phyloP scores from a whole-genome alignment of 2,329 filamentous ascomycete species.

The Monosporascus ibericus region DNA sequence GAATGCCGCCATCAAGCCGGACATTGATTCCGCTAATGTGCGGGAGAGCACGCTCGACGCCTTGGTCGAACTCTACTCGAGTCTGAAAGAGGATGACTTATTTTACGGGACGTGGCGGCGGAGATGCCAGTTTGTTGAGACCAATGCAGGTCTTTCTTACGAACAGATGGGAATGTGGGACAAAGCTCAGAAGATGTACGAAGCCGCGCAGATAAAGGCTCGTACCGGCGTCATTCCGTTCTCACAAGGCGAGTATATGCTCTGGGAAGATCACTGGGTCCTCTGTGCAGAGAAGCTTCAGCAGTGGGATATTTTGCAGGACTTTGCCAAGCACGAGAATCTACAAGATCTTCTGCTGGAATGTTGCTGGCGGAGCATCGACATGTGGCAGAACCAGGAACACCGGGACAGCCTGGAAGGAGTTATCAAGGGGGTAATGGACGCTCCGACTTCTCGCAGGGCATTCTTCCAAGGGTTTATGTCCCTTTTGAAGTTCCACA shows the following conservation, averaged over 20 bases:
- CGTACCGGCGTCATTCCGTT: conserved; percentile 94
- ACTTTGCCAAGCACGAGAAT: conserved; percentile 98
- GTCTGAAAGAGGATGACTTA: conserved; percentile 88
- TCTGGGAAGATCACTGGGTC: conserved; percentile 99
- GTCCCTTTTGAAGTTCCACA: conserved; percentile 88
- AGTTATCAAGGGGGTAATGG: conserved; percentile 94
- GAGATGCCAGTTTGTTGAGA: conserved; percentile 93
- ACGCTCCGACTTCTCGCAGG: conserved; percentile 87
- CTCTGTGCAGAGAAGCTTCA: conserved; percentile 96
- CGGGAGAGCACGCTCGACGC: conserved; percentile 95
- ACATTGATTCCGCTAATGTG: conserved; percentile 76
- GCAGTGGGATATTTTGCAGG: conserved; percentile 96
- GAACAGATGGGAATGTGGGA: conserved; percentile 99
- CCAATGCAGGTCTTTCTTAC: conserved; percentile 92
- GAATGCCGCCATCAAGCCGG: conserved; percentile 76
- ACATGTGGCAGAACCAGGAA: conserved; percentile 85
- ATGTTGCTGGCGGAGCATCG: conserved; percentile 90
- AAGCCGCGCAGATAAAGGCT: conserved; percentile 94
- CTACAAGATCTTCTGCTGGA: conserved; percentile 94
- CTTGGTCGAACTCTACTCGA: conserved; percentile 85
- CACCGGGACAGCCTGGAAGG: conserved; percentile 86
- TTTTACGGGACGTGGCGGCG: conserved; percentile 97
- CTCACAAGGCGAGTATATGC: conserved; percentile 93
- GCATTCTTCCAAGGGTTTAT: conserved; percentile 99
- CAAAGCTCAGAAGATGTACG: conserved; percentile 94